Evolutionary conservation across 371 early-diverging fungal genomes (phyloP), one percentile per base, ranked within the genome.

Genomic region (Dichotomocladium elegans): DNA sequence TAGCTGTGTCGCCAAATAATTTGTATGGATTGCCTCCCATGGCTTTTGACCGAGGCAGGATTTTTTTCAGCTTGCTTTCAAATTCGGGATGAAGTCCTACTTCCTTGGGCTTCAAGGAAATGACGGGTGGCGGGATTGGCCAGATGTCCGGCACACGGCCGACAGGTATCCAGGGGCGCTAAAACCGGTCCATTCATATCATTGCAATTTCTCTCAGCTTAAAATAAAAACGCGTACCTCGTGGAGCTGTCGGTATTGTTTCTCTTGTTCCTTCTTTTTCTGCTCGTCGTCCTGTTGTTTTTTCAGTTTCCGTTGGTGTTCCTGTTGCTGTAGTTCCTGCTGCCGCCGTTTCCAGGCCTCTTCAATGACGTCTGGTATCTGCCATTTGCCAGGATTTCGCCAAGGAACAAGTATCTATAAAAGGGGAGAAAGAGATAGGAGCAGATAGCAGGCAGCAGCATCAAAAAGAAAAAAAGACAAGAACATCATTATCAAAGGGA

Each of bases 281-380:
- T 43, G 53, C 26, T 42, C 34, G 35, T 47, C 41, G 19, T 42
- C 48, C 14, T 48, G n/a, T n/a, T n/a, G n/a, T n/a, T n/a, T 47
- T 26, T 55, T 51, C 33, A n/a, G n/a, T n/a, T n/a, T n/a, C n/a
- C 50, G 33, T 58, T 44, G 54, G 40, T 37, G 29, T 46, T n/a
- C n/a, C n/a, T 55, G 46, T 4, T 55, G 27, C 46, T 25, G 21
- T 51, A 15, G 54, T 41, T 50, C 45, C 37, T 60, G 45, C 46
- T 57, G 51, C 15, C 45, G 34, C 2, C 55, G 44, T 33, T 59
- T 60, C 55, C 66, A 66, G 31, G 63, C 64, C 54, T 68, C 68
- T 60, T 70, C 68, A 42, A 77, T 70, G 31, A 77, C 71, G 51
- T 77, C 77, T 42, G 77, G 77, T 47, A 73, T 73, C 47, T 77